Percentiles rank a stretch among this genome's conserved stretches.
Conservation (phyloP, 179 eudicot genomes). For the Spergularia azorica region DNA sequence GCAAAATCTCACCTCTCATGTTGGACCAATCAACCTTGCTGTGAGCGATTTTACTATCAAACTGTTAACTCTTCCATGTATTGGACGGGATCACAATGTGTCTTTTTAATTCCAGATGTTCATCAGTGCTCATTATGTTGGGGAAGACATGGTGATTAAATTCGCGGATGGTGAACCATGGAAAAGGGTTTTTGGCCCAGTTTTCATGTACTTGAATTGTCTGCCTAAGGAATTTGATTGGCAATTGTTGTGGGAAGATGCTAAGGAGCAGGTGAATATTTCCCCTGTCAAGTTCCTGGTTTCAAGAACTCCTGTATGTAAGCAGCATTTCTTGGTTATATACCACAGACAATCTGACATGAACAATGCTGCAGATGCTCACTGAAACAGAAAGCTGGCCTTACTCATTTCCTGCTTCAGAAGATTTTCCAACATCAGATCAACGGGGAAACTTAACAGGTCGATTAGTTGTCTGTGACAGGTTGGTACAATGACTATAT, state of each 20-base stretch:
- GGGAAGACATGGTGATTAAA: slow-evolving; percentile 59
- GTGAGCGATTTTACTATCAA: slow-evolving; percentile 23
- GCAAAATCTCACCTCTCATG: slow-evolving; percentile 94
- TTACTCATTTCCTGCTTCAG: slow-evolving; percentile 49
- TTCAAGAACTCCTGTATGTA: not conserved
- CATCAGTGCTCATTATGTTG: slow-evolving; percentile 80
- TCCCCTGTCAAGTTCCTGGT: not conserved
- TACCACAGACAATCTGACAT: too few relatives aligned
- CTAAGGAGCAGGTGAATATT: slow-evolving; percentile 66
- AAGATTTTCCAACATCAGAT: slow-evolving; percentile 41
- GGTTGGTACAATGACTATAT: slow-evolving; percentile 8
- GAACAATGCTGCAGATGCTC: slow-evolving; percentile 20
- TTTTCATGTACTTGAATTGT: slow-evolving; percentile 75
- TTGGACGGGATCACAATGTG: not conserved
- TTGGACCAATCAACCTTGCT: slow-evolving; percentile 78
- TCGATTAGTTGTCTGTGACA: slow-evolving; percentile 41
- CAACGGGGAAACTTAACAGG: slow-evolving; percentile 48
- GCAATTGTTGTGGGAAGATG: slow-evolving; percentile 77
- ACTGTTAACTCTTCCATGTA: not conserved
- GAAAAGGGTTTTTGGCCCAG: slow-evolving; percentile 92
- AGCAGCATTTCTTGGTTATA: not conserved
- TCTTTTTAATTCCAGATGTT: slow-evolving; percentile 55
- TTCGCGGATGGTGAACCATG: slow-evolving; percentile 68
- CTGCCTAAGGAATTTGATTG: slow-evolving; percentile 47
- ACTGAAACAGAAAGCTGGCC: slow-evolving; percentile 54